Evolutionary conservation across 495 filamentous ascomycete species (phyloP).

Genomic region (Neurospora sp.): DNA sequence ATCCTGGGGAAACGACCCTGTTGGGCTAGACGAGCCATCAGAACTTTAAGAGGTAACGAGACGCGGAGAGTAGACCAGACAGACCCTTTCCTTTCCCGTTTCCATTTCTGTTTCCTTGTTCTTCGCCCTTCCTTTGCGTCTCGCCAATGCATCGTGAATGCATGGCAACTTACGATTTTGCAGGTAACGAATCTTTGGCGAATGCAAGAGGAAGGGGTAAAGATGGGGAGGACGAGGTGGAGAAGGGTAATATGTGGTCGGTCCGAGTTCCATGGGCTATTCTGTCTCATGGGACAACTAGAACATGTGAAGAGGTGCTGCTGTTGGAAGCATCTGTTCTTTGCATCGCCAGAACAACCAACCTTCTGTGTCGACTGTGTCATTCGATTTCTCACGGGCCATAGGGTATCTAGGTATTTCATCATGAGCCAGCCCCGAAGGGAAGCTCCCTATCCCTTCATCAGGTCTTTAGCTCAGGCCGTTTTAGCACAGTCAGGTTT

Average conservation of each 20-base stretch:
- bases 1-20: not conserved
- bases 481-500: not conserved
- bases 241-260: not conserved
- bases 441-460: not conserved
- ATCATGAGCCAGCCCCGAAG: too few species aligned
- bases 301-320: not conserved
- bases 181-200: not conserved
- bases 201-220: not conserved
- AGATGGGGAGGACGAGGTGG: not conserved
- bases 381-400: too few species aligned
- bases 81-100: too few species aligned
- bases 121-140: not conserved
- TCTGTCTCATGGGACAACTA: too few species aligned
- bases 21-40: not conserved
- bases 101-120: too few species aligned
- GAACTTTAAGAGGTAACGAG: not conserved
- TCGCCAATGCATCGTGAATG: not conserved
- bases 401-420: too few species aligned
- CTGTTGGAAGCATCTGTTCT: too few species aligned
- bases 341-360: too few species aligned
- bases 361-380: too few species aligned
- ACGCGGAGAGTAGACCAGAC: not conserved
- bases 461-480: not conserved
- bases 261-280: not conserved
- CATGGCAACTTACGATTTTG: not conserved